Base-by-base conservation (phyloP, 1,284 basidiomycete species). In the Chiua sp. region DNA sequence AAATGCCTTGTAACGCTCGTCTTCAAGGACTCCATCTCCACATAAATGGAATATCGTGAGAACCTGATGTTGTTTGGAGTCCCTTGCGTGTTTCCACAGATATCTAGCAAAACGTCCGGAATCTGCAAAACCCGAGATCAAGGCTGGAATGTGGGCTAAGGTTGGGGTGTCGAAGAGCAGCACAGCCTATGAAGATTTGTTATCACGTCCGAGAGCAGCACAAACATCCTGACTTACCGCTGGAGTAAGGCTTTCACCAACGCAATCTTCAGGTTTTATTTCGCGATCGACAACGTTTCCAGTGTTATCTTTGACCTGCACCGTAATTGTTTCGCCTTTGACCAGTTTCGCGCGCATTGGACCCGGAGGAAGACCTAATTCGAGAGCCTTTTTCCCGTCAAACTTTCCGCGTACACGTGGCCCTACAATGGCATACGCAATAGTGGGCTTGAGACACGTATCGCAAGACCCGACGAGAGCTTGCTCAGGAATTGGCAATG, bases 321-420 rank as follows among this genome's bases (percentile, higher is more conserved):
- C 80, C 0, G 79, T 83, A 23, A 92, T 76, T 22, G 80, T 76
- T 73, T 88, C 73, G 11, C 84, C 92, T 64, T 67, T 82, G 57
- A 80, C 83, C 32, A 85, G 76, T 65, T 68, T 71, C 28, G 79
- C 72, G 50, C 80, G 71, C 71, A 78, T 61, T 4, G 80, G 82
- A 5, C 93, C 92, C 3, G 78, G 77, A 3, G 84, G 81, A 4
- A 98, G 79, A 12, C 90, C 89, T 1, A 95, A 79, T 37, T 78
- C 82, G 8, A 79, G 71, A 0, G 95, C 93, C 63, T 86, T 88
- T 59, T 77, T 75, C 0, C 77, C 86, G 63, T 97, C 86, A 70
- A 98, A 97, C 74, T 93, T 94, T n/a, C 96, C 96, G 4, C 94
- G 87, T 44, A 89, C 79, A 4, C 81, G 81, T 0, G 94, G 92